Conservation (phyloP, 306 rosid genomes). For the Dalbergia cochinchinensis region DNA sequence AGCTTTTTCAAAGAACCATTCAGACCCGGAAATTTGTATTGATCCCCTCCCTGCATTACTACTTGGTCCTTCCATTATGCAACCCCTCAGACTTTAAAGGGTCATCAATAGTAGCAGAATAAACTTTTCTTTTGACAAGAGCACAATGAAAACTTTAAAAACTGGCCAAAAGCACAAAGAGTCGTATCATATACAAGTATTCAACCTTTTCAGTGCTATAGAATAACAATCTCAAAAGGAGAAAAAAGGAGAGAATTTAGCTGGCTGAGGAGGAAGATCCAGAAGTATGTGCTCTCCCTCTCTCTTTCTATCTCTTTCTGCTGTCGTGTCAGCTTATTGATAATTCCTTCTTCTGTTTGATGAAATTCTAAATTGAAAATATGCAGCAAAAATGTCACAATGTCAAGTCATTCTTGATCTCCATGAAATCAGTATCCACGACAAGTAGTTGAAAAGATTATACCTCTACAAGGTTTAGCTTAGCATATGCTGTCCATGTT, state of each 20-base stretch:
- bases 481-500: slow-evolving; percentile 29
- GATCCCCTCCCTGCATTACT: not conserved
- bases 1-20: slow-evolving; percentile 4
- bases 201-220: slow-evolving; percentile 35
- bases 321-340: slow-evolving; percentile 22
- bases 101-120: slow-evolving; percentile 42
- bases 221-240: slow-evolving; percentile 41
- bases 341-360: no score
- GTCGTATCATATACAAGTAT: slow-evolving; percentile 32
- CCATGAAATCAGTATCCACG: slow-evolving; percentile 26
- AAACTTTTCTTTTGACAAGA: slow-evolving; percentile 23
- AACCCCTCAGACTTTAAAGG: slow-evolving; percentile 44
- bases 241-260: slow-evolving; percentile 32
- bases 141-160: slow-evolving; percentile 40
- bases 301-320: not conserved
- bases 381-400: not conserved
- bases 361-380: no score
- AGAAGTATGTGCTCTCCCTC: slow-evolving; percentile 44
- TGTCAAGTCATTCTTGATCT: slow-evolving; percentile 24
- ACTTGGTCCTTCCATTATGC: slow-evolving; percentile 34
- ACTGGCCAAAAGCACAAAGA: slow-evolving; percentile 44
- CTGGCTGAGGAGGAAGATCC: slow-evolving; percentile 48
- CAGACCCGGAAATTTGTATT: slow-evolving; percentile 5
- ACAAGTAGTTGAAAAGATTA: slow-evolving; percentile 24
- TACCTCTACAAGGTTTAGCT: slow-evolving; percentile 4